Evolutionary conservation across 805 yeast species (phyloP), one percentile per base, ranked within the genome.

Genomic region (Metschnikowia kunwiensis): DNA sequence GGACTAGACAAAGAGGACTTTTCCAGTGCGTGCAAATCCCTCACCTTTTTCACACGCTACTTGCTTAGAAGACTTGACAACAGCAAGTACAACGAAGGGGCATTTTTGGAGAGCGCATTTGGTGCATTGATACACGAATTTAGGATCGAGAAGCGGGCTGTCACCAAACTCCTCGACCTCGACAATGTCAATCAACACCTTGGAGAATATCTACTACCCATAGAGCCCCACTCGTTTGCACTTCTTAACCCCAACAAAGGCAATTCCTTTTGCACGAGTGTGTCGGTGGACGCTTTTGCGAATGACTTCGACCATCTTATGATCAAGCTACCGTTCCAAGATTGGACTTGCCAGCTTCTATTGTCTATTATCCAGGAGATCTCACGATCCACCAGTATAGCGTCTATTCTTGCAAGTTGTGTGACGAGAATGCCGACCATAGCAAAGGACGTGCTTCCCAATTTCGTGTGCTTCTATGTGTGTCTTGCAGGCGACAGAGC

Each of bases 91-190:
- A 36, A 33, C 5, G 20, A 27, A 6, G 23, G 24, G 6, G 46
- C 49, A 3, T 42, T 42, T 14, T 56, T 70, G 27, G 76, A 74
- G 25, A 42, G 65, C 4, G 49, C 70, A 5, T 26, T 70, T 7
- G 77, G 78, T 1, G 64, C 57, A 7, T 49, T 72, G 12, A 41
- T 70, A 1, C 46, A 56, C 38, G 58, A 55, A 19, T 55, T 50
- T 35, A 41, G 47, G n/a, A 29, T 35, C 24, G 49, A 33, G 9
- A 42, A 21, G 7, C 36, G 12, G 11, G 58, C 53, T 18, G 39
- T 57, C 1, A 25, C 22, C 10, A 52, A 53, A 22, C 50, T 43
- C 36, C 14, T 65, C 3, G 47, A 59, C 6, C 56, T 57, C 36
- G 47, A 50, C 5, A 20, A 16, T 1, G 25, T 54, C 18, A 43